Evolutionary conservation across 768 basidiomycete genomes (phyloP).

Genomic region (Pulveroboletus sp.): DNA sequence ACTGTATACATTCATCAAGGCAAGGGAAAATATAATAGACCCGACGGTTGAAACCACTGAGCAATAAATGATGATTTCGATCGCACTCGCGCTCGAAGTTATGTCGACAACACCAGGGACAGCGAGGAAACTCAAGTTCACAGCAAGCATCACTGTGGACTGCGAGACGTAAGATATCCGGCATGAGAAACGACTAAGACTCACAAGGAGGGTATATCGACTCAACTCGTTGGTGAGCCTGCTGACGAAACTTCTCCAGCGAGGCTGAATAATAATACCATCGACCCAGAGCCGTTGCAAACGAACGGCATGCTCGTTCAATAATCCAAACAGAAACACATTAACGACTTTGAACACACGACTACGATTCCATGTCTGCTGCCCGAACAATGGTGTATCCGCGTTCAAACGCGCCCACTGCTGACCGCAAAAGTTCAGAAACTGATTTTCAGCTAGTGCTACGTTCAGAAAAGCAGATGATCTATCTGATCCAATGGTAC

Average conservation of each 20-base stretch:
- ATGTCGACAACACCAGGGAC: slow-evolving; percentile 1
- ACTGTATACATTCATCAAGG: slow-evolving; percentile 8
- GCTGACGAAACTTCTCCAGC: slow-evolving; percentile 12
- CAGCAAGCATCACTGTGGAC: slow-evolving; percentile 16
- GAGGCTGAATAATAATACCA: slow-evolving; percentile 4
- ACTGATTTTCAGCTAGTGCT: slow-evolving; percentile 10
- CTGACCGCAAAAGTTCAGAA: slow-evolving; percentile 12
- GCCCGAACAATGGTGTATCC: slow-evolving; percentile 5
- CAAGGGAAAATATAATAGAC: slow-evolving; percentile 10
- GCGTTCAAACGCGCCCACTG: slow-evolving; percentile 8
- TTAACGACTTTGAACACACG: not conserved
- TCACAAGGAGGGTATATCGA: slow-evolving; percentile 11
- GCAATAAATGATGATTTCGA: slow-evolving; percentile 9
- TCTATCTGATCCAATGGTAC: not conserved
- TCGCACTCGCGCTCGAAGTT: not conserved
- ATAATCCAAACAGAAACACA: not conserved
- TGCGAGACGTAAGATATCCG: not conserved
- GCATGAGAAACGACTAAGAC: not conserved
- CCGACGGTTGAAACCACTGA: slow-evolving; percentile 6
- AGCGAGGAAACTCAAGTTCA: slow-evolving; percentile 13
- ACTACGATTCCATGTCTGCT: slow-evolving; percentile 4
- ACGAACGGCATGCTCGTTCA: slow-evolving; percentile 9
- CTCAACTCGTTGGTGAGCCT: slow-evolving; percentile 3
- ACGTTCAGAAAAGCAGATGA: not conserved
- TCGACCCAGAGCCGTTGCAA: slow-evolving; percentile 13